Base-by-base conservation (phyloP, 805 yeast species). In the Priceomyces castillae region DNA sequence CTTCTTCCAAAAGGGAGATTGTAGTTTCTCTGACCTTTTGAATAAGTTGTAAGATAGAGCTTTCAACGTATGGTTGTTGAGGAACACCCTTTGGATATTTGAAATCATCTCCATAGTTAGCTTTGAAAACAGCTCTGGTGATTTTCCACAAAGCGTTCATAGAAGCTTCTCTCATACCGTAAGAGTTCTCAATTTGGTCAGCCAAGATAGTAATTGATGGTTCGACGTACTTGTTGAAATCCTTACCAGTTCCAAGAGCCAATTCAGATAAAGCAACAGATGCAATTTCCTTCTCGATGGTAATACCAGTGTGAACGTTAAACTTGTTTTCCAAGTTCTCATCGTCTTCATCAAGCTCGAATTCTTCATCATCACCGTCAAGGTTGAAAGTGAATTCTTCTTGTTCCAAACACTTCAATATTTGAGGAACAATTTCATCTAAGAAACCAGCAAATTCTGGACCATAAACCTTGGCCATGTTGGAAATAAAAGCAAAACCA, bases 281-380 rank as follows among this genome's bases (percentile, higher is more conserved):
- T n/a, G 96, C 96, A 52, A 89, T 87, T 70, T 90, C 97, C 69
- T 92, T 92, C 71, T 92, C 99, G 56, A 87, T 84, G 52, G 97
- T 88, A 56, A 94, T 81, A 73, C 96, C 97, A 40, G 96, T 86
- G 77, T 90, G 90, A 50, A 94, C 90, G 54, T 87, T 84, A 66
- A 88, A 73, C 49, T 85, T 84, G 57, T 84, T 84, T 48, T 77
- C 82, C 44, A 80, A 62, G 40, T 81, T 87, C 45, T 80, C 88
- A 38, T 76, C 82, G 43, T 74, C 78, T 19, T 70, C 81, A 26
- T 73, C 84, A 22, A 37, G 40, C 39, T 69, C 79, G 33, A 69
- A 77, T 7, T 58, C 74, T 14, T 69, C 81, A 19, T 67, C 79
- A 3, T 57, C 66, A 6, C 52, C 67, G 46, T 78, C 84, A 42